Evolutionary conservation across 2,329 filamentous ascomycete species (phyloP), one percentile per base, ranked within the genome.

Genomic region (Colletotrichum acutatum): DNA sequence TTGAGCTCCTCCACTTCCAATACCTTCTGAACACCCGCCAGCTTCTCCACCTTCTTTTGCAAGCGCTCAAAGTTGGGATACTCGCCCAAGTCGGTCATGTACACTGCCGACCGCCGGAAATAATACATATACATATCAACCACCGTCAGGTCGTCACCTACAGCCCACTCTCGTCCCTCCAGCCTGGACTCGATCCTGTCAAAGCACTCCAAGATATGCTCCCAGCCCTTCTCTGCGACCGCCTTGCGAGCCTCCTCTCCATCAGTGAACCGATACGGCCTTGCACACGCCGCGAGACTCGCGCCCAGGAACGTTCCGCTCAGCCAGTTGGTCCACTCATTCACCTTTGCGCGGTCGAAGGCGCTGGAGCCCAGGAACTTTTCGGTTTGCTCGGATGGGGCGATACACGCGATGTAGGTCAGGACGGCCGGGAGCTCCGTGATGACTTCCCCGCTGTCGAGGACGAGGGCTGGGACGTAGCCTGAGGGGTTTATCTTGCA

Each of bases 361-460:
- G 42, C 42, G 3, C 42, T 49, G 42, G 42, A 49, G 8, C 42
- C 42, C 19, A 49, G 42, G 16, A 49, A 22, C 42, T 11, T 49
- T 9, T 22, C 42, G 42, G 42, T 49, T 5, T 49, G 42, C 19
- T 22, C 42, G 1, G 42, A 8, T 8, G 76, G 77, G 0, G 78
- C 54, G 1, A 82, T 73, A 0, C 77, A 77, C 2, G 78, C 76
- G 58, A 82, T 78, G 75, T 80, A 83, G 22, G 66, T 79, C 3
- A 82, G 62, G 7, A 84, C 71, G 5, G 81, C 82, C 0, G 78
- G 77, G 62, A 79, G 72, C 66, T 84, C 82, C 1, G 80, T 82
- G 52, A 84, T 76, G 56, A 78, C 46, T n/a, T 78, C 75, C 6
- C 74, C 72, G n/a, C 78, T 78, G 4, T 34, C 7, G 52, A 34